Conservation (phyloP, 148 eudicot species). For the Cornus controversa region DNA sequence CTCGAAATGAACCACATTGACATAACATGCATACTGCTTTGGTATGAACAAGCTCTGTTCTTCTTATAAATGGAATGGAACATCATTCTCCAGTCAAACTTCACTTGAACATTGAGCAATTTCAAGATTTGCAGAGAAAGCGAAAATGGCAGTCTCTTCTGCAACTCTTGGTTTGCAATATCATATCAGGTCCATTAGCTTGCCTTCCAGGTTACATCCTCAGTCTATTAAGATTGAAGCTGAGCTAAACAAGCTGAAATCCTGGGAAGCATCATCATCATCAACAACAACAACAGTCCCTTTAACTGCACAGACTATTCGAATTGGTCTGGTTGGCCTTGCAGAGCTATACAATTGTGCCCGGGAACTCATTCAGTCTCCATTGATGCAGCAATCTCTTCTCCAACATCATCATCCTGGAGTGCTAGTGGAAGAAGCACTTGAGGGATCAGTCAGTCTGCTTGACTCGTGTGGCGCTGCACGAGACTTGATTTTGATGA, state of each 20-base stretch:
- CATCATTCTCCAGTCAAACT: background rate
- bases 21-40: background rate
- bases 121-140: background rate
- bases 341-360: constrained; percentile 46
- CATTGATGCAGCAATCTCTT: constrained; percentile 34
- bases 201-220: constrained; percentile 41
- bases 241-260: constrained; percentile 45
- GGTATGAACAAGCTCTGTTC: too few species aligned
- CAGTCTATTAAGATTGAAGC: constrained; percentile 33
- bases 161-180: constrained; percentile 5
- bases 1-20: constrained; percentile 3
- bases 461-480: constrained; percentile 41
- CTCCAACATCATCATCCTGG: constrained; percentile 27
- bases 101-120: background rate
- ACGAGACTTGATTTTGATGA: constrained; percentile 29
- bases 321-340: constrained; percentile 41
- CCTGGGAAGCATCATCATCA: constrained; percentile 22
- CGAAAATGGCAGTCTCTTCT: constrained; percentile 5
- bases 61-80: constrained; percentile 8
- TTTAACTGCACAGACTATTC: constrained; percentile 27
- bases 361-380: constrained; percentile 38
- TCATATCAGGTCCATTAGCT: constrained; percentile 48
- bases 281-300: constrained; percentile 11
- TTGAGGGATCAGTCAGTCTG: constrained; percentile 44
- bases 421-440: constrained; percentile 42